Conservation (phyloP, 2,329 filamentous ascomycete genomes). For the Scedosporium boydii region DNA sequence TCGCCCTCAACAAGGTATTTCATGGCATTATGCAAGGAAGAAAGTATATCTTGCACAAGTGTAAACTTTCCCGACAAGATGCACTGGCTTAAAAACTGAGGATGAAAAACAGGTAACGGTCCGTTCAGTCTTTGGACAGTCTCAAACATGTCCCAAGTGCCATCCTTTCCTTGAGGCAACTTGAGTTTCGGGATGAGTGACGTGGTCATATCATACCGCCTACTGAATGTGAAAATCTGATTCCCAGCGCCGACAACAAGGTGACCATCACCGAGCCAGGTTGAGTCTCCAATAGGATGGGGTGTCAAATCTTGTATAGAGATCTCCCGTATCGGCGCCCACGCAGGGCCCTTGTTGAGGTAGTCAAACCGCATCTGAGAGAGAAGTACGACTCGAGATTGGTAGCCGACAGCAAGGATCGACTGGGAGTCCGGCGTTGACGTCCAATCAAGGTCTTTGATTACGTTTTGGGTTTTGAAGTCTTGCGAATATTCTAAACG, state of each 20-base stretch:
- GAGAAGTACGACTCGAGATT: slow-evolving; percentile 72
- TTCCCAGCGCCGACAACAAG: slow-evolving; percentile 85
- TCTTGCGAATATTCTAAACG: slow-evolving; percentile 73
- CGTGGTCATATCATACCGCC: slow-evolving; percentile 57
- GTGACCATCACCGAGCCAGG: slow-evolving; percentile 79
- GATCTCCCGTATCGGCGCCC: slow-evolving; percentile 78
- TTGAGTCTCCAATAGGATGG: slow-evolving; percentile 85
- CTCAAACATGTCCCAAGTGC: slow-evolving; percentile 64
- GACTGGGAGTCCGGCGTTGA: slow-evolving; percentile 83
- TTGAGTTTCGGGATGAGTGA: slow-evolving; percentile 45
- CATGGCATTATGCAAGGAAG: slow-evolving; percentile 62
- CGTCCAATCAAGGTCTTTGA: slow-evolving; percentile 88
- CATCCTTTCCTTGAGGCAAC: slow-evolving; percentile 36
- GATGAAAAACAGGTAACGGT: slow-evolving; percentile 82
- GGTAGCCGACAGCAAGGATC: slow-evolving; percentile 85
- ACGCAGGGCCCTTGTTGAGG: slow-evolving; percentile 77
- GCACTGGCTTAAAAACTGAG: slow-evolving; percentile 80
- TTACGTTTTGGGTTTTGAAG: slow-evolving; percentile 62
- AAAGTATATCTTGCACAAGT: slow-evolving; percentile 63
- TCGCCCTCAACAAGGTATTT: slow-evolving; percentile 82
- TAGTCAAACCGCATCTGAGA: slow-evolving; percentile 90
- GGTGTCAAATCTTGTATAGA: slow-evolving; percentile 72
- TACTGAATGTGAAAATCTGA: slow-evolving; percentile 77
- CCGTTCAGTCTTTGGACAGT: slow-evolving; percentile 78
- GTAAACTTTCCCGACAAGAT: slow-evolving; percentile 69